phyloP scores from a whole-genome alignment of 192 early-diverging fungal species.

The Phycomyces blakesleeanus region DNA sequence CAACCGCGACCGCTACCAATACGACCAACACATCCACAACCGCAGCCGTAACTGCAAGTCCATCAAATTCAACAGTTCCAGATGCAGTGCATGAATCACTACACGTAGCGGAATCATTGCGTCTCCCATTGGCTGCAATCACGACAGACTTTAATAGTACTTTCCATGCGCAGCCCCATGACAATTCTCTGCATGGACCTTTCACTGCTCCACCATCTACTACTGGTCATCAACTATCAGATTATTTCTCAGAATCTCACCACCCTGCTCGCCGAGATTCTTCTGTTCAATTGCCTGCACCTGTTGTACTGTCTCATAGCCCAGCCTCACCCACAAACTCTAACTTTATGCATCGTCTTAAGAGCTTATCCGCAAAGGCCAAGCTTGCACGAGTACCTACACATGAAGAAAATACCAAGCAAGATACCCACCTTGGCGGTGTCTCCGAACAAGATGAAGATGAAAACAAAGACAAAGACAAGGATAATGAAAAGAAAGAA shows the following conservation, averaged over 20 bases:
- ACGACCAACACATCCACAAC: background rate
- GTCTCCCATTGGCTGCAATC: conserved; percentile 19
- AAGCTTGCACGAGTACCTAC: conserved; percentile 43
- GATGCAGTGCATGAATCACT: background rate
- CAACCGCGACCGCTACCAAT: background rate
- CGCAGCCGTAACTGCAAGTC: background rate
- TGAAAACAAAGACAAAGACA: conserved; percentile 4
- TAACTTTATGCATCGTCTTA: conserved; percentile 47
- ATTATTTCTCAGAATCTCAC: conserved; percentile 34
- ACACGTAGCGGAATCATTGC: conserved; percentile 9
- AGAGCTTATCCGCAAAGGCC: conserved; percentile 40
- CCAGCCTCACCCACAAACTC: conserved; percentile 24
- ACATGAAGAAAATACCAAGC: conserved; percentile 29
- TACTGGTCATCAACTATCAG: conserved; percentile 13
- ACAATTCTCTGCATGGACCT: conserved; percentile 21
- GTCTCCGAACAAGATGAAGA: background rate
- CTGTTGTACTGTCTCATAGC: conserved; percentile 28
- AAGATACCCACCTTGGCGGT: background rate
- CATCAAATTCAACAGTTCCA: background rate
- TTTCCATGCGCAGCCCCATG: conserved; percentile 11
- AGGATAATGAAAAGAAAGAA: background rate
- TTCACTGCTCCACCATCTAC: conserved; percentile 32
- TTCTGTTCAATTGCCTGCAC: conserved; percentile 34
- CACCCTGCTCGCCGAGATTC: conserved; percentile 23
- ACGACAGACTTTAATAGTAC: conserved; percentile 15